A percentile compares a stretch with the other conserved stretches of the same genome.
These are phyloP conservation scores for Hortiboletus campestris DNA, from an alignment of 768 basidiomycete species.

Conservation along the genomic window DNA sequence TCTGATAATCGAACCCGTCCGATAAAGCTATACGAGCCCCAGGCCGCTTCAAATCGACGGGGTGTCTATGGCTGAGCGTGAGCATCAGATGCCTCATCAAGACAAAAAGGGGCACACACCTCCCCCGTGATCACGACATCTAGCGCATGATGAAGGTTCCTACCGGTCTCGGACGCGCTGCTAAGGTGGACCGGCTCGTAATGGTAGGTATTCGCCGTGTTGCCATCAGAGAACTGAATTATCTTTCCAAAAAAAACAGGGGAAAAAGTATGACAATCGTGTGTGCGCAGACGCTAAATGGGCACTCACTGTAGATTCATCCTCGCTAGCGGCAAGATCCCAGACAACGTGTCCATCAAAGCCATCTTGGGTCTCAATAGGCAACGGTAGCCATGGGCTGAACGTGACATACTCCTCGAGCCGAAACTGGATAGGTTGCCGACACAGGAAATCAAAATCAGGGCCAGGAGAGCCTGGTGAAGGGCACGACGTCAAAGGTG, in stretches of 20 bases:
- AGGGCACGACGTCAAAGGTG: slow-evolving; percentile 21
- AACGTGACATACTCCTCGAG: slow-evolving; percentile 46
- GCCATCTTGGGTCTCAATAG: slow-evolving; percentile 16
- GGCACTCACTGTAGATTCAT: slow-evolving; percentile 26
- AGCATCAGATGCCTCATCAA: slow-evolving; percentile 20
- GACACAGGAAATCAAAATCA: slow-evolving; percentile 38
- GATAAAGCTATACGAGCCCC: slow-evolving; percentile 62
- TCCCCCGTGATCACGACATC: slow-evolving; percentile 39
- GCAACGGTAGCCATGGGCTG: slow-evolving; percentile 37
- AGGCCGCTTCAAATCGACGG: slow-evolving; percentile 53
- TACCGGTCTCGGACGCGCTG: slow-evolving; percentile 27
- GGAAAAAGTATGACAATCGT: slow-evolving; percentile 22
- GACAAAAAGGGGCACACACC: slow-evolving; percentile 23
- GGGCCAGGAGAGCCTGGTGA: slow-evolving; percentile 7
- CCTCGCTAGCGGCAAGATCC: slow-evolving; percentile 19
- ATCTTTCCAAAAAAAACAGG: slow-evolving; percentile 13
- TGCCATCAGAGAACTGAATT: slow-evolving; percentile 31
- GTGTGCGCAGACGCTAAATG: slow-evolving; percentile 2
- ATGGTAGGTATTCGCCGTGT: slow-evolving; percentile 21
- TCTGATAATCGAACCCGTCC: slow-evolving; percentile 56
- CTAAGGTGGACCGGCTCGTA: slow-evolving; percentile 33
- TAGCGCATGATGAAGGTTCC: slow-evolving; percentile 30
- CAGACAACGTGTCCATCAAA: slow-evolving; percentile 26
- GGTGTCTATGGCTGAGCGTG: slow-evolving; percentile 46
- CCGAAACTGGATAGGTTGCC: slow-evolving; percentile 50